A percentile compares a stretch with the other conserved stretches of the same genome.
These are phyloP conservation scores for Dendrobium catenatum DNA, from an alignment of 106 monocot species.

Conservation along the genomic window DNA sequence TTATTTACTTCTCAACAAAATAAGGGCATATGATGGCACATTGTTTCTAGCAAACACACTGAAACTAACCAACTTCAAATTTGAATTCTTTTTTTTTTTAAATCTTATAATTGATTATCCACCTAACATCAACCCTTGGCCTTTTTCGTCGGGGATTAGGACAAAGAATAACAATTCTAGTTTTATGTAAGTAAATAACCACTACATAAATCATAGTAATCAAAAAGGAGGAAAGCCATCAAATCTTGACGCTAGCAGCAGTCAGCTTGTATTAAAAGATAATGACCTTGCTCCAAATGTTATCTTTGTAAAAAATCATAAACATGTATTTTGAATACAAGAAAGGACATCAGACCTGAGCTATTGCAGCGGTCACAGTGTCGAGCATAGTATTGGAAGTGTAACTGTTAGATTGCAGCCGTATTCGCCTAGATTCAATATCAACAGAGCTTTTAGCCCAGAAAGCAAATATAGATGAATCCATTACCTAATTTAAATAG, in stretches of 20 bases:
- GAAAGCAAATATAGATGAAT: conserved; percentile 56
- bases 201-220: no score
- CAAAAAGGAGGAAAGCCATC: no score
- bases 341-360: conserved; percentile 38
- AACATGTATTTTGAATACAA: no score
- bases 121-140: not conserved
- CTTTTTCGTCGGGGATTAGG: not conserved
- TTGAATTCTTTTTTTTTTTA: not conserved
- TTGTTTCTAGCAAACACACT: not conserved
- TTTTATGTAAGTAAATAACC: no score
- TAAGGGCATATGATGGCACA: not conserved
- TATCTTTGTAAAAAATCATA: no score
- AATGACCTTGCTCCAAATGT: no score
- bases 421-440: conserved; percentile 20
- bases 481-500: conserved; percentile 34
- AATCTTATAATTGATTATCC: not conserved
- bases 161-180: not conserved
- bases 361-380: conserved; percentile 68
- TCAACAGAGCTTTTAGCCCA: conserved; percentile 89
- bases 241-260: no score
- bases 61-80: not conserved
- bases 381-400: conserved; percentile 81
- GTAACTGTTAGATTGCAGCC: conserved; percentile 83
- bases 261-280: no score
- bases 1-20: not conserved